Conservation (phyloP, 257 asterid genomes). For the Apocynum venetum region DNA sequence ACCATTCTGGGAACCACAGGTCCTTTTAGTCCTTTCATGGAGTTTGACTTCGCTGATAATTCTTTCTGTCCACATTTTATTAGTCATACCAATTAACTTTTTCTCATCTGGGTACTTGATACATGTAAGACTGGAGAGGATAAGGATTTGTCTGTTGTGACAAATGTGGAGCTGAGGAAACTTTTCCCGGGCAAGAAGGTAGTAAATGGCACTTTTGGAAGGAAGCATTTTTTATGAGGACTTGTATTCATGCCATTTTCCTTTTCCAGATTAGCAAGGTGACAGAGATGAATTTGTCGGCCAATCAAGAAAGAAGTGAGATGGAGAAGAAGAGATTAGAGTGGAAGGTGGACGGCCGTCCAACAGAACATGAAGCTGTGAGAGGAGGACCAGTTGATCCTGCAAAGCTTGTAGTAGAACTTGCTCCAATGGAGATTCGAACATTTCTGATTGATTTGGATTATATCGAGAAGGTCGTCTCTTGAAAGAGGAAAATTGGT, state of each 20-base stretch:
- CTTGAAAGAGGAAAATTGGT: constrained; percentile 10
- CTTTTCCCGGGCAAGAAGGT: constrained; percentile 61
- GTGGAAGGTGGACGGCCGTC: constrained; percentile 47
- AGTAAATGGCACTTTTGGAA: neutral
- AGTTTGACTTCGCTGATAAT: neutral
- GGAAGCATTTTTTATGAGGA: neutral
- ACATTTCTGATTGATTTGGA: constrained; percentile 52
- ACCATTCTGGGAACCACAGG: neutral
- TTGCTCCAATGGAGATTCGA: constrained; percentile 75
- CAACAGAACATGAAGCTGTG: constrained; percentile 15
- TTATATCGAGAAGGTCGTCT: constrained; percentile 27
- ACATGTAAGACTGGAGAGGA: constrained; percentile 65
- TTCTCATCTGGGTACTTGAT: constrained; percentile 12
- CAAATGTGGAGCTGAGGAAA: constrained; percentile 64
- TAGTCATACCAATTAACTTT: neutral
- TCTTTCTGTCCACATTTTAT: neutral
- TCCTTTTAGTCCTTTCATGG: neutral
- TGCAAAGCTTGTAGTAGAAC: constrained; percentile 48
- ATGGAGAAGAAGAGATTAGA: constrained; percentile 68
- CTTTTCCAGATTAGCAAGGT: constrained; percentile 46
- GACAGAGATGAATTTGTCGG: constrained; percentile 62
- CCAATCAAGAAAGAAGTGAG: constrained; percentile 59
- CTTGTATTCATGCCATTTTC: neutral
- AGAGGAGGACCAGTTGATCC: constrained; percentile 73
- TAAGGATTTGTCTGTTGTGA: constrained; percentile 50